These are phyloP conservation scores for Boletus rubropictus DNA, from an alignment of 768 basidiomycete species.

Conservation along the genomic window DNA sequence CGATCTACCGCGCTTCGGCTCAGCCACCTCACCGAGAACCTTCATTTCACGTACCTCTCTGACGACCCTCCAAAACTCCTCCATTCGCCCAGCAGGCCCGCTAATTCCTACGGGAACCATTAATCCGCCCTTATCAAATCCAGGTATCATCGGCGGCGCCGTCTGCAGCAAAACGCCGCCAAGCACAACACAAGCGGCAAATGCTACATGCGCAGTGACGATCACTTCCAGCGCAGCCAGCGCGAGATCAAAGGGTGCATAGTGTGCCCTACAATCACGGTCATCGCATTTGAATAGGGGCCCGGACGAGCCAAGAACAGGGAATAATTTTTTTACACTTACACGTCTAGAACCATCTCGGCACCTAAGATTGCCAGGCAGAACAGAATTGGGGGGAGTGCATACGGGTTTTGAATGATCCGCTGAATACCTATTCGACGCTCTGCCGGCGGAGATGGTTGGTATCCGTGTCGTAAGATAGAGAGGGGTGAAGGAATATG, in stretches of 20 bases:
- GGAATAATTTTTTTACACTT: constrained; percentile 26
- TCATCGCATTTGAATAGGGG: neutral
- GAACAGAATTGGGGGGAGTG: constrained; percentile 56
- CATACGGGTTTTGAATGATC: constrained; percentile 70
- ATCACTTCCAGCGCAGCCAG: constrained; percentile 72
- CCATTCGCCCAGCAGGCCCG: constrained; percentile 60
- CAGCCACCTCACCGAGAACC: neutral
- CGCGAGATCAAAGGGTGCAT: constrained; percentile 75
- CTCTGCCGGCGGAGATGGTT: constrained; percentile 3
- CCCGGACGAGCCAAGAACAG: neutral
- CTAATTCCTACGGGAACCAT: constrained; percentile 1
- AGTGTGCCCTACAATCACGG: constrained; percentile 38
- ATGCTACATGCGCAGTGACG: constrained; percentile 78
- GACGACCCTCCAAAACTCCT: constrained; percentile 72
- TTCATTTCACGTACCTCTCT: constrained; percentile 54
- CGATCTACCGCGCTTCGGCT: constrained; percentile 47
- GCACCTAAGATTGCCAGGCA: constrained; percentile 50
- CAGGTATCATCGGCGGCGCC: constrained; percentile 47
- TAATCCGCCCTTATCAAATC: constrained; percentile 10
- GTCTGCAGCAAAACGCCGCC: constrained; percentile 89
- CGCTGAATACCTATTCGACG: constrained; percentile 12
- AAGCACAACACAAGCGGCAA: constrained; percentile 75
- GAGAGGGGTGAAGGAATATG: constrained; percentile 50
- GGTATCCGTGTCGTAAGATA: constrained; percentile 35
- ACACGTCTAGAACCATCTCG: constrained; percentile 52